phyloP scores from a whole-genome alignment of 2,329 filamentous ascomycete species.

The Penicillium paneum region DNA sequence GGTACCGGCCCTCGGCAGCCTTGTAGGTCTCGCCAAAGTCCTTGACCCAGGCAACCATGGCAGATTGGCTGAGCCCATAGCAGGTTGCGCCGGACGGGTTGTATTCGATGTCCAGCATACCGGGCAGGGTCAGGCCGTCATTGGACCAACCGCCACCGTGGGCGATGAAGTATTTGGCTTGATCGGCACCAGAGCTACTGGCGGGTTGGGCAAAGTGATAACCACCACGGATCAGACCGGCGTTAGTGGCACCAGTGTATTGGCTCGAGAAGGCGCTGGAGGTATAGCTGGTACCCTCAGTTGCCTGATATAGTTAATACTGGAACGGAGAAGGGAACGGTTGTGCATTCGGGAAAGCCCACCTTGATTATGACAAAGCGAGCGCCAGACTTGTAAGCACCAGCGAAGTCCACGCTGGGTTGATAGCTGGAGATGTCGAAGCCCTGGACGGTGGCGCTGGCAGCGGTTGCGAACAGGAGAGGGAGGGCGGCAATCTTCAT shows the following conservation, averaged over 20 bases:
- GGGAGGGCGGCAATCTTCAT: constrained; percentile 21
- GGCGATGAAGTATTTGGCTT: constrained; percentile 53
- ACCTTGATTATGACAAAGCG: constrained; percentile 38
- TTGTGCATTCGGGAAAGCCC: too few relatives aligned
- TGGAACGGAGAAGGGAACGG: background rate
- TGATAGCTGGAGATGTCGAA: constrained; percentile 36
- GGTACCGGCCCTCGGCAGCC: constrained; percentile 46
- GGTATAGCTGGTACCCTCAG: constrained; percentile 50
- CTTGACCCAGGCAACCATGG: constrained; percentile 53
- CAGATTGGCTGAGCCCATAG: constrained; percentile 46
- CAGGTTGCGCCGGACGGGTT: constrained; percentile 42
- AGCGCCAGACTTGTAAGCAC: constrained; percentile 28
- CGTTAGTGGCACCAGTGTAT: constrained; percentile 50
- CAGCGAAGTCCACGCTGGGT: constrained; percentile 26
- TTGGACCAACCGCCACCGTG: constrained; percentile 55
- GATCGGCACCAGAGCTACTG: constrained; percentile 44
- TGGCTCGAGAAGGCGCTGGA: constrained; percentile 50
- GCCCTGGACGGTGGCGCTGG: constrained; percentile 27
- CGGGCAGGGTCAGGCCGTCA: constrained; percentile 55
- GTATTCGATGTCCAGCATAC: constrained; percentile 57
- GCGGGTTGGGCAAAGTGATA: constrained; percentile 56
- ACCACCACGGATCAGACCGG: constrained; percentile 54
- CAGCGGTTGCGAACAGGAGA: constrained; percentile 18
- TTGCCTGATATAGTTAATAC: constrained; percentile 41
- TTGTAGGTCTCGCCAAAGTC: constrained; percentile 55